Evolutionary conservation across 2,329 filamentous ascomycete species (phyloP).

Genomic region (Trichoderma endophyticum): DNA sequence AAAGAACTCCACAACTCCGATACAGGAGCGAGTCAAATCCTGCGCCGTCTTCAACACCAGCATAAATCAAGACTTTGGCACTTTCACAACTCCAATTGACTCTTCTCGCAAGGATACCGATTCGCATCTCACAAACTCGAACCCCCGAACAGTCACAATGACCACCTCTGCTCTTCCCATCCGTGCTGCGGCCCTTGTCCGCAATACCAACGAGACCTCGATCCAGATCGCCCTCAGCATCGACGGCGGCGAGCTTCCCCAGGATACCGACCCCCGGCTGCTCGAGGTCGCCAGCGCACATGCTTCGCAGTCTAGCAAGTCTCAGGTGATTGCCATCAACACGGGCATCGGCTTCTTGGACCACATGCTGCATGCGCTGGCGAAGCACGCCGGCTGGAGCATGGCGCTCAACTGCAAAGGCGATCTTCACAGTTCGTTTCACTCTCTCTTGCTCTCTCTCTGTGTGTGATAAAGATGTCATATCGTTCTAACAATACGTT

Average conservation of each 20-base stretch:
- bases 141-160: not conserved
- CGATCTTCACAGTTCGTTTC: conserved; percentile 77
- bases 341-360: conserved; percentile 97
- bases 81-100: not conserved
- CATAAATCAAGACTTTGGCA: not conserved
- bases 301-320: conserved; percentile 78
- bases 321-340: conserved; percentile 81
- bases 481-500: not conserved
- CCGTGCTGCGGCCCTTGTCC: conserved; percentile 62
- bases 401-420: conserved; percentile 78
- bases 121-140: not conserved
- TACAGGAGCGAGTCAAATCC: conserved; percentile 17
- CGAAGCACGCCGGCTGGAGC: conserved; percentile 95
- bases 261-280: conserved; percentile 57
- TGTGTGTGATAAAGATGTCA: not conserved
- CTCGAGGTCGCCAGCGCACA: conserved; percentile 58
- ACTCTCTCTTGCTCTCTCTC: not conserved
- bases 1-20: conserved; percentile 10
- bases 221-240: conserved; percentile 90
- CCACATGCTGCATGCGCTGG: conserved; percentile 96
- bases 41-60: not conserved
- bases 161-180: not conserved
- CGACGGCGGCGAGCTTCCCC: conserved; percentile 78
- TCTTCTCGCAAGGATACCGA: not conserved
- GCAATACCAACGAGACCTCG: conserved; percentile 97